These are phyloP conservation scores for Candida pseudoglaebosa DNA, from an alignment of 805 yeast genomes.

Conservation along the genomic window DNA sequence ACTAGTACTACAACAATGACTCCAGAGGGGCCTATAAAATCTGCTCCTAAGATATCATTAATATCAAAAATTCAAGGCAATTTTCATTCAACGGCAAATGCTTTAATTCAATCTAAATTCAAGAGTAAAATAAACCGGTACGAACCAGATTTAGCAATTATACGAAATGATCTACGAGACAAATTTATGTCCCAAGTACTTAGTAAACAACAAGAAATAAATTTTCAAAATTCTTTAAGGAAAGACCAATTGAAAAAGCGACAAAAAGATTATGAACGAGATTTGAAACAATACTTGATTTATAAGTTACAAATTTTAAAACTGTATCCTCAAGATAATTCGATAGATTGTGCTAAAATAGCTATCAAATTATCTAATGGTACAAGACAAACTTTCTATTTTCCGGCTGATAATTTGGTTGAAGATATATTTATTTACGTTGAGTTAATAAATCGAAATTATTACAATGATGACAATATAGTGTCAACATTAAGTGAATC, in stretches of 20 bases:
- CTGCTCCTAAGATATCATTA: conserved; percentile 56
- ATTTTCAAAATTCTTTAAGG: conserved; percentile 66
- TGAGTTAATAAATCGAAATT: conserved; percentile 40
- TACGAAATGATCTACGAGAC: conserved; percentile 63
- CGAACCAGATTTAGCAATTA: conserved; percentile 54
- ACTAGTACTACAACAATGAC: conserved; percentile 54
- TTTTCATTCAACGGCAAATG: conserved; percentile 31
- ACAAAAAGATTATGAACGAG: conserved; percentile 20
- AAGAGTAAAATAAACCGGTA: conserved; percentile 49
- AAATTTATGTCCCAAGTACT: conserved; percentile 53
- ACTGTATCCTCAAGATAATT: conserved; percentile 8
- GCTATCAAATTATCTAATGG: conserved; percentile 70
- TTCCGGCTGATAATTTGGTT: conserved; percentile 26
- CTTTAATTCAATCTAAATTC: conserved; percentile 36
- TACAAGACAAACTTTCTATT: conserved; percentile 41
- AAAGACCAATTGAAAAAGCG: conserved; percentile 55
- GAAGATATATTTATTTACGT: conserved; percentile 33
- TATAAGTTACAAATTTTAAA: conserved; percentile 20
- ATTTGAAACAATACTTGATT: conserved; percentile 36
- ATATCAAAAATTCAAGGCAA: conserved; percentile 64
- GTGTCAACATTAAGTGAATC: conserved; percentile 17
- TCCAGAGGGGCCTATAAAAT: conserved; percentile 50
- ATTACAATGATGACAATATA: conserved; percentile 18
- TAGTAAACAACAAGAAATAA: conserved; percentile 70
- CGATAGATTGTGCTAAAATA: conserved; percentile 46